Conservation (phyloP, 257 asterid species). For the Verbascum thapsus region DNA sequence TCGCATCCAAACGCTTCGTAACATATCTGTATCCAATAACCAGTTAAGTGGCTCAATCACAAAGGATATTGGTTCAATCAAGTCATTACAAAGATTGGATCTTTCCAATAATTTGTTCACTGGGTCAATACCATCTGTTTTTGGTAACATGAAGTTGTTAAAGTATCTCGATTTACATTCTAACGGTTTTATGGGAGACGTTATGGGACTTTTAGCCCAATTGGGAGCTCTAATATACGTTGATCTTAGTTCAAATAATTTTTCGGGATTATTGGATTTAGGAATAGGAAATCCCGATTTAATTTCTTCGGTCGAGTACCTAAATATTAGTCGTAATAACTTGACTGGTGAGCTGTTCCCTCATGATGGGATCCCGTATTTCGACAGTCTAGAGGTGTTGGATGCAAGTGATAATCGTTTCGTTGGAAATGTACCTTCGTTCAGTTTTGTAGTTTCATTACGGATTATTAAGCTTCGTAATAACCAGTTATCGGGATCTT, state of each 20-base stretch:
- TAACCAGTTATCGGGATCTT: conserved; percentile 68
- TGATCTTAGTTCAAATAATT: conserved; percentile 69
- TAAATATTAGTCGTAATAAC: conserved; percentile 65
- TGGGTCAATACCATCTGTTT: conserved; percentile 61
- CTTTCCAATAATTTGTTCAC: conserved; percentile 58
- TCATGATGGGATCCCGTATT: conserved; percentile 82
- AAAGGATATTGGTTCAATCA: conserved; percentile 49
- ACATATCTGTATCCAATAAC: conserved; percentile 63
- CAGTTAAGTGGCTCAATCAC: conserved; percentile 57
- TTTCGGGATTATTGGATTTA: conserved; percentile 68
- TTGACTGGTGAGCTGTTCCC: conserved; percentile 75
- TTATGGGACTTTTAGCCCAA: conserved; percentile 57
- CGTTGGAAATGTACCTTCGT: conserved; percentile 67
- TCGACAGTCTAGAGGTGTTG: conserved; percentile 74
- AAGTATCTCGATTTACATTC: conserved; percentile 67
- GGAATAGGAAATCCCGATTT: conserved; percentile 60
- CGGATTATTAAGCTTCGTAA: conserved; percentile 60
- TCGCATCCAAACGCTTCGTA: conserved; percentile 56
- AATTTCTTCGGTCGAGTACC: conserved; percentile 52
- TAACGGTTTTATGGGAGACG: conserved; percentile 62
- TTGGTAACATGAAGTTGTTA: conserved; percentile 48
- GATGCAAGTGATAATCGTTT: conserved; percentile 72
- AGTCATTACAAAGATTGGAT: conserved; percentile 53
- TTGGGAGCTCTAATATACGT: conserved; percentile 51
- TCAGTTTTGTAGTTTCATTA: conserved; percentile 76